Base-by-base conservation (phyloP, 192 early-diverging fungal genomes). In the Kickxella alabastrina region DNA sequence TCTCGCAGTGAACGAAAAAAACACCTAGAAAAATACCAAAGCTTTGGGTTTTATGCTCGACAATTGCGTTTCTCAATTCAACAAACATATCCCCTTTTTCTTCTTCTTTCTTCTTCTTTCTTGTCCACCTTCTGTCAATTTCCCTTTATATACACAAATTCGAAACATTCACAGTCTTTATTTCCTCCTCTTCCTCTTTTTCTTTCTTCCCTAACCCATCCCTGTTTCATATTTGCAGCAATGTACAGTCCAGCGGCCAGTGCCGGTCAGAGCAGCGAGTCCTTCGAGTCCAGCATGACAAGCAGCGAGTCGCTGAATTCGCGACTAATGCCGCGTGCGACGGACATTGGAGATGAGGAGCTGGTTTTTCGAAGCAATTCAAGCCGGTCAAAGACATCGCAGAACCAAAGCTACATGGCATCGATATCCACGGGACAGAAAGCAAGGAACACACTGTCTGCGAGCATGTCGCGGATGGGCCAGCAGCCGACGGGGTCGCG, bases 401-500 rank as follows among this genome's bases (percentile, higher is more conserved):
- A 65, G 54, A 73, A 73, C 69, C 69, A 73, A 50, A 51, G 43
- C 44, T 73, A 73, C 62, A 73, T 73, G 69, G 58, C 62, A 10
- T 65, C 69, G 27, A 53, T 73, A 50, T 61, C 62, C n/a, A 65
- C 69, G 5, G 62, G 69, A 23, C 69, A 73, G 24, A 65, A 65
- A 27, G 62, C 38, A 42, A 53, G 69, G 42, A 63, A 31, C 39
- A 64, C 68, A 12, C 12, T 63, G 42, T 41, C 28, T 12, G 55
- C 22, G 22, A 65, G 62, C 53, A 36, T 48, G 21, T 19, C 54
- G 45, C 54, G 48, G 23, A 38, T 52, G 24, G 41, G 49, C 49
- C n/a, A n/a, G 24, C 46, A 39, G 19, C 49, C 46, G n/a, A 58
- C 49, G 31, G 28, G 48, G n/a, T 40, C 53, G 29, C 43, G 17